A percentile compares a stretch with the other conserved stretches of the same genome.
Evolutionary conservation across 495 filamentous ascomycete genomes (phyloP).

Genomic region (Podospora comata): DNA sequence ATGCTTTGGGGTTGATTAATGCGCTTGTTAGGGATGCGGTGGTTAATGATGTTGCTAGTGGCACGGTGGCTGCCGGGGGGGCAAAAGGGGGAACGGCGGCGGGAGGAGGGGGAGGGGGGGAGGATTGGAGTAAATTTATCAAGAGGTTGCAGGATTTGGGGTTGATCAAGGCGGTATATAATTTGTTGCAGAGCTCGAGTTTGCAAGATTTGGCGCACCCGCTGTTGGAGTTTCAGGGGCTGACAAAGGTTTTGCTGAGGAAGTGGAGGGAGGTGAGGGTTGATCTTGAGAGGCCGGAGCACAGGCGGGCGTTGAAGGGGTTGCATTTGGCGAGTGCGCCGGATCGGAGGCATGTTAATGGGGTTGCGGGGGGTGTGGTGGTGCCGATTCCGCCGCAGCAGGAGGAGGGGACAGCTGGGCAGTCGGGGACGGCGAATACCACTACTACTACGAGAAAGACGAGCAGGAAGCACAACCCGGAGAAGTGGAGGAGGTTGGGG

Average conservation of each 20-base stretch:
- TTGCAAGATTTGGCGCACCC: slow-evolving; percentile 93
- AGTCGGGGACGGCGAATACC: not conserved
- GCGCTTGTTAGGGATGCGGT: slow-evolving; percentile 91
- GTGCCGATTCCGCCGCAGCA: not conserved
- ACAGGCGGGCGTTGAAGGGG: slow-evolving; percentile 79
- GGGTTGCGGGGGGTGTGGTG: slow-evolving; percentile 14
- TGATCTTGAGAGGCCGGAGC: slow-evolving; percentile 82
- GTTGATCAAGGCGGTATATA: slow-evolving; percentile 85
- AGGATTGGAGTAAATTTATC: slow-evolving; percentile 95
- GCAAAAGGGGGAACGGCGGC: slow-evolving; percentile 6
- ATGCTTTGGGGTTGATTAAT: slow-evolving; percentile 92
- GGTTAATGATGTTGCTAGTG: slow-evolving; percentile 57
- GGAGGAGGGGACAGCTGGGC: slow-evolving; percentile 19
- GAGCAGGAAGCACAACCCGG: slow-evolving; percentile 72
- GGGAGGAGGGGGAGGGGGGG: slow-evolving; percentile 30
- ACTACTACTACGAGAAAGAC: slow-evolving; percentile 40
- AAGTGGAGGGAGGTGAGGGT: slow-evolving; percentile 88
- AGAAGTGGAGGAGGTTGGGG: slow-evolving; percentile 90
- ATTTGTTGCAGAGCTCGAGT: slow-evolving; percentile 87
- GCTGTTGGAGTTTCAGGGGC: slow-evolving; percentile 86
- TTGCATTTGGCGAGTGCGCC: slow-evolving; percentile 80
- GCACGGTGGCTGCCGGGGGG: slow-evolving; percentile 36
- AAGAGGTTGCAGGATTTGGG: slow-evolving; percentile 89
- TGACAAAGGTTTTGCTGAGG: slow-evolving; percentile 84
- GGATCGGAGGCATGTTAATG: slow-evolving; percentile 46